phyloP scores from a whole-genome alignment of 2,329 filamentous ascomycete species.

The Botrytis galanthina region DNA sequence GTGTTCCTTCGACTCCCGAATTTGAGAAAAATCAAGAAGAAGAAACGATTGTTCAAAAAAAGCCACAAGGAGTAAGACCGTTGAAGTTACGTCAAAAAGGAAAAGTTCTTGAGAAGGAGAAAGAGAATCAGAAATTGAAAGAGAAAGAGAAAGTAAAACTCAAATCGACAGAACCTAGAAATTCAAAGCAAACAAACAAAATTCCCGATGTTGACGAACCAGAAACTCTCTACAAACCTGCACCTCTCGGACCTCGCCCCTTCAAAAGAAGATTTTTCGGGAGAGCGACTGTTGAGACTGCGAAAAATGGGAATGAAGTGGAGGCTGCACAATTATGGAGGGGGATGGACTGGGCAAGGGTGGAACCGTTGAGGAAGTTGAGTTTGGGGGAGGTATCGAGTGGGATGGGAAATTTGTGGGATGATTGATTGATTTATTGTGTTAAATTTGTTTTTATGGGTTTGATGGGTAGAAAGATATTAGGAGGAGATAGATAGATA shows the following conservation, averaged over 20 bases:
- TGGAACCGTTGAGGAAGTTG: constrained; percentile 25
- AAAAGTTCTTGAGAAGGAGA: neutral
- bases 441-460: no score
- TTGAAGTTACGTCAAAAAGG: neutral
- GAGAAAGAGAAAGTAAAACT: neutral
- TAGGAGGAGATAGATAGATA: no score
- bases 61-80: neutral
- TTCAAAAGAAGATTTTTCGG: constrained; percentile 10
- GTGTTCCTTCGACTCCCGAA: constrained; percentile 22
- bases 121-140: neutral
- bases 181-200: neutral
- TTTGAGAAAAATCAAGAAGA: constrained; percentile 25
- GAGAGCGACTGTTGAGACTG: neutral
- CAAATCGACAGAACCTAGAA: neutral
- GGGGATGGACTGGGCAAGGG: constrained; percentile 5
- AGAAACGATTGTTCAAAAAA: constrained; percentile 1
- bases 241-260: constrained; percentile 2
- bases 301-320: neutral
- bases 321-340: constrained; percentile 8
- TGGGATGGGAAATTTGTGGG: constrained; percentile 26
- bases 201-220: neutral
- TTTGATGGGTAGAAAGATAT: no score
- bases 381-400: constrained; percentile 31
- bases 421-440: constrained; percentile 14
- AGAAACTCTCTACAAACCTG: neutral